phyloP scores from a whole-genome alignment of 805 yeast species.

The Yamadazyma philogaea region DNA sequence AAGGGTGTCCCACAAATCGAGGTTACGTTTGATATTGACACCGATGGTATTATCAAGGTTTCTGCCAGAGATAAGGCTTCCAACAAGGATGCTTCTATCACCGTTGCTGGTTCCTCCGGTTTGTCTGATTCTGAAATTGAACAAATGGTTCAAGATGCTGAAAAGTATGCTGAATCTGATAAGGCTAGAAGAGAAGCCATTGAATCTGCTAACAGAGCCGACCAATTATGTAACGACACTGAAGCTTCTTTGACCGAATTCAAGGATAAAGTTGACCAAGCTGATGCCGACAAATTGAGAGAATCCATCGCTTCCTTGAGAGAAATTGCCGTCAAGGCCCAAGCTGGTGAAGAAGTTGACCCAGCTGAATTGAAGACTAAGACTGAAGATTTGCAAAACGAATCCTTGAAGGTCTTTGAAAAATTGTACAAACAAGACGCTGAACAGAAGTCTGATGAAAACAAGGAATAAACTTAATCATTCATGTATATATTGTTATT shows the following conservation, averaged over 20 bases:
- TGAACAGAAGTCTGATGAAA: constrained; percentile 27
- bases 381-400: constrained; percentile 72
- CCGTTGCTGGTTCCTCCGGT: constrained; percentile 96
- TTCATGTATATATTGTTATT: constrained; percentile 18
- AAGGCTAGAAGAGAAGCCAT: constrained; percentile 80
- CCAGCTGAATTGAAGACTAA: constrained; percentile 63
- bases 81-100: constrained; percentile 90
- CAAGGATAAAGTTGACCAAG: constrained; percentile 45
- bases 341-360: constrained; percentile 60
- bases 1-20: constrained; percentile 94
- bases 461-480: constrained; percentile 8
- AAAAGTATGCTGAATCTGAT: constrained; percentile 83
- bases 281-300: constrained; percentile 45
- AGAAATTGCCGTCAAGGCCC: constrained; percentile 64
- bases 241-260: constrained; percentile 47
- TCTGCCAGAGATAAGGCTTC: constrained; percentile 92
- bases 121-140: constrained; percentile 86
- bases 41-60: constrained; percentile 96
- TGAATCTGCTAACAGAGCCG: constrained; percentile 83
- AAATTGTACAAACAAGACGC: constrained; percentile 45
- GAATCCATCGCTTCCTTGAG: constrained; percentile 57
- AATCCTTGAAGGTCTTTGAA: constrained; percentile 74
- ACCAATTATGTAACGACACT: constrained; percentile 60
- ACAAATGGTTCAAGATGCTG: constrained; percentile 87
- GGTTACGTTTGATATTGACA: constrained; percentile 94